Evolutionary conservation across 257 asterid species (phyloP).

Genomic region (Solanum bulbocastanum): DNA sequence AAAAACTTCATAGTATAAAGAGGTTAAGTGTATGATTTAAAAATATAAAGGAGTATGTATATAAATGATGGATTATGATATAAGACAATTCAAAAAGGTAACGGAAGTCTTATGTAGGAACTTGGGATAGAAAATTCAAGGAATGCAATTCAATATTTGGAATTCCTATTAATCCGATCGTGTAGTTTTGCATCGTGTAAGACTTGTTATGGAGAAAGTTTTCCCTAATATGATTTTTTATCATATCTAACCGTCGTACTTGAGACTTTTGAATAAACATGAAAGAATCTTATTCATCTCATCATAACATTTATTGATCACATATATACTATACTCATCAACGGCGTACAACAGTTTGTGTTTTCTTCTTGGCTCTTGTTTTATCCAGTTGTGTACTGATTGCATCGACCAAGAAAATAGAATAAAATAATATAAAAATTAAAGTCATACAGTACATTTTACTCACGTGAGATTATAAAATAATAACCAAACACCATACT

Average conservation of each 20-base stretch:
- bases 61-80: background rate
- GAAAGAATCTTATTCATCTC: too few relatives aligned
- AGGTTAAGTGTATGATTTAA: background rate
- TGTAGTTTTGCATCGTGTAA: rapidly evolving
- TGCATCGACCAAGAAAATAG: background rate
- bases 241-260: rapidly evolving
- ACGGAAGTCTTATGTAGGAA: background rate
- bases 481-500: too few relatives aligned
- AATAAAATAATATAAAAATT: too few relatives aligned
- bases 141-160: background rate
- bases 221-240: too few relatives aligned
- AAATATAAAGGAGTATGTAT: background rate
- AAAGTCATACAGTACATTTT: too few relatives aligned
- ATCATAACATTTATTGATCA: rapidly evolving
- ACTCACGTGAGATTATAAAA: background rate
- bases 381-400: background rate
- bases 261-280: too few relatives aligned
- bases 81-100: background rate
- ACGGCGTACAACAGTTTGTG: background rate
- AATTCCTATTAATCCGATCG: too few relatives aligned
- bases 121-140: background rate
- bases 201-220: background rate
- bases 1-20: background rate
- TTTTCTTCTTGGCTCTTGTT: background rate
- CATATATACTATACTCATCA: background rate